phyloP scores from a whole-genome alignment of 139 green algal genomes.

The Axilococcus clingmanii region DNA sequence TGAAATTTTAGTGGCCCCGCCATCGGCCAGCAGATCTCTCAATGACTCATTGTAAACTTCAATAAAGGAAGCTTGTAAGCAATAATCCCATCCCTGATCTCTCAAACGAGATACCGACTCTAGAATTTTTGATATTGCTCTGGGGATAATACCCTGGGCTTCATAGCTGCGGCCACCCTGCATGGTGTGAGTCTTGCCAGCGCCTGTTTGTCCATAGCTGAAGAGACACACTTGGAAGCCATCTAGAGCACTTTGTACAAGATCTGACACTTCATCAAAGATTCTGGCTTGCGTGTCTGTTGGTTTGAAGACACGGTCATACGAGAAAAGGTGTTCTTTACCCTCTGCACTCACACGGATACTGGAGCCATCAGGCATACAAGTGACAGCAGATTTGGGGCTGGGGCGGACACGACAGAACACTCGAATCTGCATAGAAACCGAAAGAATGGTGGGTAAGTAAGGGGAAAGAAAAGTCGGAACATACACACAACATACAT shows the following conservation, averaged over 20 bases:
- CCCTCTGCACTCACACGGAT: slow-evolving; percentile 41
- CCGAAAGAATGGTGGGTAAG: slow-evolving; percentile 32
- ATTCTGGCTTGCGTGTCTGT: slow-evolving; percentile 48
- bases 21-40: slow-evolving; percentile 73
- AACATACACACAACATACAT: too few species aligned
- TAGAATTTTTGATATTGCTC: slow-evolving; percentile 76
- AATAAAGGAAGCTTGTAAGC: slow-evolving; percentile 79
- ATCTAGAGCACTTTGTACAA: slow-evolving; percentile 92
- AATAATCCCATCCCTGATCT: slow-evolving; percentile 73
- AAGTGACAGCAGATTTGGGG: slow-evolving; percentile 22
- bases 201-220: slow-evolving; percentile 93
- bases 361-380: slow-evolving; percentile 35
- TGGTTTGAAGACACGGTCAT: slow-evolving; percentile 70
- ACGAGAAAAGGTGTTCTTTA: slow-evolving; percentile 63
- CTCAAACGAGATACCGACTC: slow-evolving; percentile 32
- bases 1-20: slow-evolving; percentile 29
- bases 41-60: slow-evolving; percentile 90
- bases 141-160: slow-evolving; percentile 76
- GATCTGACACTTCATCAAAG: slow-evolving; percentile 82
- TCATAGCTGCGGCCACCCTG: slow-evolving; percentile 39
- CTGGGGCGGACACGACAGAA: slow-evolving; percentile 70
- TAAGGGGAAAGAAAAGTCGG: slow-evolving; percentile 13
- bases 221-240: slow-evolving; percentile 98
- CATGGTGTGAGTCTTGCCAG: slow-evolving; percentile 98
- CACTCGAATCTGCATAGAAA: too few species aligned